Percentiles rank a stretch among this genome's conserved stretches.
These are phyloP conservation scores for Hypoxylon cercidicola DNA, from an alignment of 495 filamentous ascomycete genomes.

Conservation along the genomic window DNA sequence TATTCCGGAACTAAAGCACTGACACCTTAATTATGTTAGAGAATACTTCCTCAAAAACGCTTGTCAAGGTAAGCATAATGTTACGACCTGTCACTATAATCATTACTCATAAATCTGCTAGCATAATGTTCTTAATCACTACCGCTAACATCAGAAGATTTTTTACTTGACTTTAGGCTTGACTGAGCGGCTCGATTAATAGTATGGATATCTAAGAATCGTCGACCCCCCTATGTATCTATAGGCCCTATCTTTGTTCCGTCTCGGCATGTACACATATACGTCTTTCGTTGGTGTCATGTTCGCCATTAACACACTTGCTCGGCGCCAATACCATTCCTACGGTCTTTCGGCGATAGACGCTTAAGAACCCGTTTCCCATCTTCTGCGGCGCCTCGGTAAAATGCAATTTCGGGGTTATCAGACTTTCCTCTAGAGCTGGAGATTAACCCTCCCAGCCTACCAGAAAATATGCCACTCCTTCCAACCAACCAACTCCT, in stretches of 20 bases:
- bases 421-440: not conserved
- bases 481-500: conserved; percentile 2
- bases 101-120: no score
- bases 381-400: not conserved
- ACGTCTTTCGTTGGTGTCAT: conserved; percentile 1
- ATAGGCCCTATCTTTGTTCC: conserved; percentile 12
- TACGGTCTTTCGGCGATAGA: conserved; percentile 11
- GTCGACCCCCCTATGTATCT: no score
- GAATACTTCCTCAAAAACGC: no score
- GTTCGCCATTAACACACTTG: conserved; percentile 7
- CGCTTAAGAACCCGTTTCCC: conserved; percentile 9
- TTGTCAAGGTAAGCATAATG: no score
- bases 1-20: no score
- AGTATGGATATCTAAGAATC: no score
- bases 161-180: no score
- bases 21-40: no score
- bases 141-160: no score
- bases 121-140: no score
- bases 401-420: not conserved
- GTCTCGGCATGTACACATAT: conserved; percentile 29
- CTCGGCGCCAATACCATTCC: conserved; percentile 12
- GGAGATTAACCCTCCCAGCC: conserved; percentile 11
- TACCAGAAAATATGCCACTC: conserved; percentile 15
- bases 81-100: no score
- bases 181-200: no score